Percentiles rank a stretch among this genome's conserved stretches.
These are phyloP conservation scores for Termitomyces sp. DNA, from an alignment of 768 basidiomycete genomes.

Conservation along the genomic window DNA sequence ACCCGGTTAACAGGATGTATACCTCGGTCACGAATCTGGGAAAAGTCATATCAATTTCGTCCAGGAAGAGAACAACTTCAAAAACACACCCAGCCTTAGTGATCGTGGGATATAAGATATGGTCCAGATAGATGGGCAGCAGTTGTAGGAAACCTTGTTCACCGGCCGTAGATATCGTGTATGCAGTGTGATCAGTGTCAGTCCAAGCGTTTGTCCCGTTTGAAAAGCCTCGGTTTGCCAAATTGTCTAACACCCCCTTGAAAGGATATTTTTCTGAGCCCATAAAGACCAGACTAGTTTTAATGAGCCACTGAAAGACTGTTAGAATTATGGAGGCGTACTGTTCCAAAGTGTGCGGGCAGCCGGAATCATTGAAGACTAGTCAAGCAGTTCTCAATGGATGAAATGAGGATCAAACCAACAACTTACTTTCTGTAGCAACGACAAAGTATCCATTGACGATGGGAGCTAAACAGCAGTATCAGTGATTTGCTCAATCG, in stretches of 20 bases:
- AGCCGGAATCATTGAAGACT: conserved; percentile 94
- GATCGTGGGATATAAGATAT: conserved; percentile 94
- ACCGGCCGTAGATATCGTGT: conserved; percentile 94
- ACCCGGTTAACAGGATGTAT: conserved; percentile 11
- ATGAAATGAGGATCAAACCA: background rate
- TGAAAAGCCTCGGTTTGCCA: conserved; percentile 92
- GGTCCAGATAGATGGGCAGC: conserved; percentile 88
- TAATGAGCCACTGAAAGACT: conserved; percentile 4
- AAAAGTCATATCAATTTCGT: background rate
- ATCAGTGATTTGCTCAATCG: conserved; percentile 12
- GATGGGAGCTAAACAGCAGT: conserved; percentile 55
- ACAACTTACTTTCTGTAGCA: conserved; percentile 71
- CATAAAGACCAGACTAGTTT: conserved; percentile 78
- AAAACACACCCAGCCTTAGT: conserved; percentile 72
- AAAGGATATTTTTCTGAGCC: conserved; percentile 94
- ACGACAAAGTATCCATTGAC: conserved; percentile 91
- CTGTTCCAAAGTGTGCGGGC: conserved; percentile 97
- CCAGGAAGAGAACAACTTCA: background rate
- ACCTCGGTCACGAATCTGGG: conserved; percentile 55
- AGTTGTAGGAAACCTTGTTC: conserved; percentile 86
- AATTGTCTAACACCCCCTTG: conserved; percentile 91
- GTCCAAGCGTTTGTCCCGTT: conserved; percentile 97
- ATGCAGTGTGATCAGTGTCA: conserved; percentile 90
- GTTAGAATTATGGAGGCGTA: conserved; percentile 29
- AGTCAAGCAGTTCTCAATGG: background rate